phyloP scores from a whole-genome alignment of 148 eudicot species.

The Bassia scoparia region DNA sequence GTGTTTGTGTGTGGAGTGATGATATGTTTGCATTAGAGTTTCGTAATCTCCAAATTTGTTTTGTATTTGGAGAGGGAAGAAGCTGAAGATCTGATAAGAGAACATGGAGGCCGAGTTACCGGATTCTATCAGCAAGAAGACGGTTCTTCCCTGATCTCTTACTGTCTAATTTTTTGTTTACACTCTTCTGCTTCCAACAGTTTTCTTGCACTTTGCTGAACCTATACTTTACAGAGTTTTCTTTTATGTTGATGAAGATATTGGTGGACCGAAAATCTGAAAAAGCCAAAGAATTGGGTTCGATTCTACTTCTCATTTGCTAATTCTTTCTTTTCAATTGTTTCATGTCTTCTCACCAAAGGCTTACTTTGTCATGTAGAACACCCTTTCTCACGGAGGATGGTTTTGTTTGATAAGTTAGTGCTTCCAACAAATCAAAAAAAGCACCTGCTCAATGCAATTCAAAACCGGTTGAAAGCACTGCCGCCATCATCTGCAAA shows the following conservation, averaged over 20 bases:
- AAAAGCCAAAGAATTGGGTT: constrained; percentile 87
- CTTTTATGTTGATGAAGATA: constrained; percentile 95
- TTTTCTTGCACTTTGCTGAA: background rate
- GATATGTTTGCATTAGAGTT: background rate
- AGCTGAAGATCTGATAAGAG: constrained; percentile 92
- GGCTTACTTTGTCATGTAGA: constrained; percentile 36
- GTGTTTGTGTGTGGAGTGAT: too few relatives aligned
- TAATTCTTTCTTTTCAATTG: constrained; percentile 4
- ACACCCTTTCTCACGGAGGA: constrained; percentile 83
- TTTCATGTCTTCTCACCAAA: constrained; percentile 13
- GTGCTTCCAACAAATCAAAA: constrained; percentile 53
- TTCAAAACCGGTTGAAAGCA: constrained; percentile 38
- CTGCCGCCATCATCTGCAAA: constrained; percentile 41
- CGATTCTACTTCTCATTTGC: constrained; percentile 25
- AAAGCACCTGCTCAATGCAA: constrained; percentile 33
- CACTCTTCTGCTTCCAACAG: background rate
- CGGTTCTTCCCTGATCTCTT: constrained; percentile 42
- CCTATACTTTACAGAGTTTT: constrained; percentile 52
- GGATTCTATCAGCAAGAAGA: constrained; percentile 96
- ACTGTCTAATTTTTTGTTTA: background rate
- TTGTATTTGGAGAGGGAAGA: constrained; percentile 93
- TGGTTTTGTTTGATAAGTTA: constrained; percentile 75
- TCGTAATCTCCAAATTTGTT: background rate
- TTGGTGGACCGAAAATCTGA: constrained; percentile 81
- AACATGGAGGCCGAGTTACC: constrained; percentile 93